Conservation (phyloP, 2,329 filamentous ascomycete genomes). For the Pestalotiopsis sp. region DNA sequence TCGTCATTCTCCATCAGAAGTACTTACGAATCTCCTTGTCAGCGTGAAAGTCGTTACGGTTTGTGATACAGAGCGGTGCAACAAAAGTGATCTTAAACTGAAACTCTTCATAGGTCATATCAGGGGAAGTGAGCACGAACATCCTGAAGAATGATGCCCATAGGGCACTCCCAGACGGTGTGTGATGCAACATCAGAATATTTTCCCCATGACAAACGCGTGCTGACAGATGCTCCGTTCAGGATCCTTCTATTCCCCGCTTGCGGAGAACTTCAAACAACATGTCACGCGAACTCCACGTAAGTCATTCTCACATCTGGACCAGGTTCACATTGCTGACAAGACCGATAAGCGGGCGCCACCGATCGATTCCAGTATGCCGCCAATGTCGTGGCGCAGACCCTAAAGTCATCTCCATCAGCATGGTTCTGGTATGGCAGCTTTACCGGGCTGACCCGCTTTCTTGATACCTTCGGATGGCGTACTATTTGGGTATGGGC, state of each 20-base stretch:
- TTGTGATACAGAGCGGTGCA: neutral
- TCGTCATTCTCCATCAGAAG: too few relatives aligned
- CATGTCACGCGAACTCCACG: slow-evolving; percentile 23
- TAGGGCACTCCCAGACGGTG: slow-evolving; percentile 22
- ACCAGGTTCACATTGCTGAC: neutral
- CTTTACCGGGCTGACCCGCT: slow-evolving; percentile 9
- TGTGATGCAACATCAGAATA: neutral
- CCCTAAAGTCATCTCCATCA: slow-evolving; percentile 14
- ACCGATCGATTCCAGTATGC: slow-evolving; percentile 23
- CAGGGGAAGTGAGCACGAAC: slow-evolving; percentile 29
- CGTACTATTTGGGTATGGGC: slow-evolving; percentile 22
- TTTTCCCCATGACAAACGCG: neutral
- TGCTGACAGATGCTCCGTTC: neutral
- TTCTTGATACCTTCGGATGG: slow-evolving; percentile 19
- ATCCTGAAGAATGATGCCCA: slow-evolving; percentile 23
- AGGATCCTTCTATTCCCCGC: slow-evolving; percentile 23
- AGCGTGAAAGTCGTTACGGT: slow-evolving; percentile 23
- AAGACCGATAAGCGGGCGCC: neutral
- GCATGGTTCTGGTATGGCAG: slow-evolving; percentile 27
- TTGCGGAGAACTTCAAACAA: slow-evolving; percentile 19
- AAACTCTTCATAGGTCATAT: slow-evolving; percentile 22
- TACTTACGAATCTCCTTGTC: neutral
- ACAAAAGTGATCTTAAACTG: neutral
- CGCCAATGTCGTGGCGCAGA: slow-evolving; percentile 18
- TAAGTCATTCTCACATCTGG: slow-evolving; percentile 5